phyloP scores from a whole-genome alignment of 768 basidiomycete species.

The Phlegmacium glaucopus region DNA sequence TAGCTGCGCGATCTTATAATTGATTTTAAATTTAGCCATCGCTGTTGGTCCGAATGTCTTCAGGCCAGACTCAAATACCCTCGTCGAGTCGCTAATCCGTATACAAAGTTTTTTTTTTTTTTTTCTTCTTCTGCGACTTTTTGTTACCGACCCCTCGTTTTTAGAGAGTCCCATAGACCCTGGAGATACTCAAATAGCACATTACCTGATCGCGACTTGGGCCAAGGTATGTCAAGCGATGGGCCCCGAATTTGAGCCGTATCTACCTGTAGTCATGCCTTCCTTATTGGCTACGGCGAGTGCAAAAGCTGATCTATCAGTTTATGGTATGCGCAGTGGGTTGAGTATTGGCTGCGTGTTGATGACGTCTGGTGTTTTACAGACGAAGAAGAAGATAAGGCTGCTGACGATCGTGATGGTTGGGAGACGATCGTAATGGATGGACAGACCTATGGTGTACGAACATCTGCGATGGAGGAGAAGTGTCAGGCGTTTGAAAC shows the following conservation, averaged over 20 bases:
- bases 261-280: conserved; percentile 83
- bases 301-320: conserved; percentile 75
- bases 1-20: too few species aligned
- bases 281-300: conserved; percentile 69
- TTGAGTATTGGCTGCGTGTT: conserved; percentile 1
- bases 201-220: conserved; percentile 86
- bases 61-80: conserved; percentile 64
- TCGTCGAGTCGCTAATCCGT: conserved; percentile 69
- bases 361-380: neutral
- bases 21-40: too few species aligned
- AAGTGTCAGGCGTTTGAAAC: conserved; percentile 88
- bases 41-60: conserved; percentile 84
- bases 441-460: conserved; percentile 72
- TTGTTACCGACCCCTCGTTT: neutral
- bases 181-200: conserved; percentile 64
- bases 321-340: conserved; percentile 62
- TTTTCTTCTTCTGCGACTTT: neutral
- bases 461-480: conserved; percentile 79
- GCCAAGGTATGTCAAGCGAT: conserved; percentile 86
- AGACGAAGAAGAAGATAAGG: conserved; percentile 55
- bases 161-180: conserved; percentile 67
- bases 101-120: conserved; percentile 62
- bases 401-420: conserved; percentile 59
- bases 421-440: conserved; percentile 80
- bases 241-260: conserved; percentile 82